phyloP scores from a whole-genome alignment of 2,329 filamentous ascomycete species.

The Cladorrhinum sp. region DNA sequence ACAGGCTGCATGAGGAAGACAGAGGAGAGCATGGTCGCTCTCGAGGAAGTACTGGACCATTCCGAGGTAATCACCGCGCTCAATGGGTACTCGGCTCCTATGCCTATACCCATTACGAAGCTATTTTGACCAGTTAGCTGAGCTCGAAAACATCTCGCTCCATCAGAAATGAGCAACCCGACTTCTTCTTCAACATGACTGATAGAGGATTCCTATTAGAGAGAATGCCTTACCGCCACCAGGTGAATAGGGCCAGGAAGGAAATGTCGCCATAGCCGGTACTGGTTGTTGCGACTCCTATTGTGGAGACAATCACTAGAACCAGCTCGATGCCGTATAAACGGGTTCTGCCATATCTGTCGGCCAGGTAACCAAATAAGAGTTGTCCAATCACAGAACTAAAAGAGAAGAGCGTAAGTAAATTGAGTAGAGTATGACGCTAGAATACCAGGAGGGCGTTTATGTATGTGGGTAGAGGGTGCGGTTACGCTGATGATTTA shows the following conservation, averaged over 20 bases:
- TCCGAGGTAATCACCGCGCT: conserved; percentile 67
- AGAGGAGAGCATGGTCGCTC: conserved; percentile 64
- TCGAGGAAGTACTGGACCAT: conserved; percentile 60
- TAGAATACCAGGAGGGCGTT: neutral
- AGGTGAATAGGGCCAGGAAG: conserved; percentile 50
- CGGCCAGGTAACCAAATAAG: conserved; percentile 52
- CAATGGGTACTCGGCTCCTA: conserved; percentile 67
- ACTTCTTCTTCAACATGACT: too few species aligned
- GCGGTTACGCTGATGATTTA: neutral
- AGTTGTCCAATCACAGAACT: conserved; percentile 50
- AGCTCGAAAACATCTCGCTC: too few species aligned
- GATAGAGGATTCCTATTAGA: too few species aligned
- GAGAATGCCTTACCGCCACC: too few species aligned
- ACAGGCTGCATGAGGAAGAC: conserved; percentile 70
- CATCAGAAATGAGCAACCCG: too few species aligned
- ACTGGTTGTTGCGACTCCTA: conserved; percentile 53
- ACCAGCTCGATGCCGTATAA: conserved; percentile 56
- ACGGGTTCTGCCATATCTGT: conserved; percentile 52
- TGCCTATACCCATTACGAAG: conserved; percentile 57
- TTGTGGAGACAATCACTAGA: conserved; percentile 56
- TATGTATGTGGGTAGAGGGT: neutral
- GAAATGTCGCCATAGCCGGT: conserved; percentile 49
- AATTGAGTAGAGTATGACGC: neutral
- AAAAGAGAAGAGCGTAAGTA: neutral
- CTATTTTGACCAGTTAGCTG: too few species aligned